Evolutionary conservation across 169 alveolate genomes (phyloP), one percentile per base, ranked within the genome.

Genomic region (Plasmodium cynomolgi): DNA sequence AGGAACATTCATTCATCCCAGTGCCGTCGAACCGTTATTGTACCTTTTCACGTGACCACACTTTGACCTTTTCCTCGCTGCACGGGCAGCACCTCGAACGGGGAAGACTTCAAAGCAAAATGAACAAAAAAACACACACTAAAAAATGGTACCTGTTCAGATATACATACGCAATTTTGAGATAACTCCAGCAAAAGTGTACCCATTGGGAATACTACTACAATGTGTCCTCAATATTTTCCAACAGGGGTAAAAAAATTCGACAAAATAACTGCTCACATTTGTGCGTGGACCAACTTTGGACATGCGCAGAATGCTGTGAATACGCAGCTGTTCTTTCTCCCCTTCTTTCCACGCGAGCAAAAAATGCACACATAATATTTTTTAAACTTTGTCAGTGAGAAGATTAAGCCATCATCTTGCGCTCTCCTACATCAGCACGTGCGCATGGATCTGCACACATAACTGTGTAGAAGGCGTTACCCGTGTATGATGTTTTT

Each of bases 341-440:
- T 39, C 74, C 44, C 50, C 1, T 68, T 23, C 11, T 31, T 68
- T 5, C 37, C 72, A 29, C n/a, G 29, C 71, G 37, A 23, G 37
- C 39, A 29, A 17, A 29, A 54, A 6, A 5, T 47, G 17, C 26
- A 39, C 23, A 91, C 81, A 81, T 82, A 91, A 81, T 82, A 91
- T 91, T 91, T 91, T 91, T 91, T 91, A 81, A 81, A 71, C 26
- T 91, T 91, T 72, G 95, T 91, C 95, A 91, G 95, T 71, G 95
- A 91, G 95, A 91, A 91, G 95, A 91, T 91, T 91, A 91, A 47
- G 88, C 95, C 95, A 91, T 91, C 95, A 91, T 91, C 44, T 91
- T 68, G 37, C 56, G 34, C 26, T 74, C 3, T 44, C 54, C 20
- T 71, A 90, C 29, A 50, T 17, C 62, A 50, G 20, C 23, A 50